Evolutionary conservation across 257 asterid genomes (phyloP).

Genomic region (Solanum ossicruentum): DNA sequence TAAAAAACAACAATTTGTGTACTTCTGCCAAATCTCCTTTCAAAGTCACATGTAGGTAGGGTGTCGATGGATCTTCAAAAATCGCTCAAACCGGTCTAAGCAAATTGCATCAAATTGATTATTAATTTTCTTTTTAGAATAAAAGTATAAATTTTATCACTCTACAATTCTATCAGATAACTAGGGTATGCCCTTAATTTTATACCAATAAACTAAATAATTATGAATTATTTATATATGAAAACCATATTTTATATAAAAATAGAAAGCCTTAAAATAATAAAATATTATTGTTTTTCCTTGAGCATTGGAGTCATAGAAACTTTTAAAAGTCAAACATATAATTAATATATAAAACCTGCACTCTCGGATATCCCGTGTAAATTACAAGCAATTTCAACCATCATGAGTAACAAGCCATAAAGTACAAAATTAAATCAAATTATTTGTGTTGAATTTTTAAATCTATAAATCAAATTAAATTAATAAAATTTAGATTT

Average conservation of each 20-base stretch:
- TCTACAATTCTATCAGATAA: too few species aligned
- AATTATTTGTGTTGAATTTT: too few species aligned
- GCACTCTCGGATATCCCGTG: neutral
- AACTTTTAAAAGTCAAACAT: neutral
- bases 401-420: neutral
- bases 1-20: neutral
- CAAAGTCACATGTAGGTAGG: neutral
- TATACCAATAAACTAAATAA: neutral
- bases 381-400: neutral
- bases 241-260: too few species aligned
- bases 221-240: too few species aligned
- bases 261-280: neutral
- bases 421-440: neutral
- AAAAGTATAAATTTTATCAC: too few species aligned
- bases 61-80: neutral
- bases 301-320: neutral
- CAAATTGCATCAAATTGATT: too few species aligned
- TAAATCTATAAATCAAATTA: too few species aligned
- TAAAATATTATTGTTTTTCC: too few species aligned
- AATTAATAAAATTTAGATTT: too few species aligned
- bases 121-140: too few species aligned
- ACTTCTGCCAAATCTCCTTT: neutral
- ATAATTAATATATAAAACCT: neutral
- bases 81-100: too few species aligned
- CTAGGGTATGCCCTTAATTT: neutral